Base-by-base conservation (phyloP, 108 stramenopile genomes). In the Nitzschia inconspicua region DNA sequence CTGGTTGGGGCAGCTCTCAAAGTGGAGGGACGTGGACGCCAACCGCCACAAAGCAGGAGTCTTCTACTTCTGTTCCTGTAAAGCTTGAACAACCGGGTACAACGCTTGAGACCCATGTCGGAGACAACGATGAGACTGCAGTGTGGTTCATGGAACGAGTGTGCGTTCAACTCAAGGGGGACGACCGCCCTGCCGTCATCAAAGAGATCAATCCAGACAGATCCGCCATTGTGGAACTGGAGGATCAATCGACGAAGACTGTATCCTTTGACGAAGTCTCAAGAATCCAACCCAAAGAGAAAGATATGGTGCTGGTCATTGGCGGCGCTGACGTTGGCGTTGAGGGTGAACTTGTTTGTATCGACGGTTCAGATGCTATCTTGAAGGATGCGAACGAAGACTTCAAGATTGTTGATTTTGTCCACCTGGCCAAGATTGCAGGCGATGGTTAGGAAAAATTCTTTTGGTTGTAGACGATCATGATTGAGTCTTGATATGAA, bases 91-190 rank as follows among this genome's bases (percentile, higher is more conserved):
- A 68, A 37, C 56, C 60, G 30, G 62, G 29, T 3, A 59, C 31
- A 18, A 66, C 55, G 4, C 50, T 72, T 44, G 77, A 73, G 46
- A 76, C 64, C 25, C 69, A 85, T 37, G 78, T 56, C 37, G 82
- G 70, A 10, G 80, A 68, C 55, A 75, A 66, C 23, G 82, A 84
- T 34, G 84, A 90, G 56, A 81, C 86, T 28, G 78, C 85, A 13
- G 86, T 86, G 44, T 95, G 94, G 94, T 95, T 90, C 52, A 92
- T 95, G 88, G 94, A 95, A 57, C 80, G 91, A 30, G 94, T 95
- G 23, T 92, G 84, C 69, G 83, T 95, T 29, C 77, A 84, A 57
- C 43, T 86, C 34, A 89, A 89, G 54, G 48, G 60, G 42, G 68
- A 72, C 47, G 77, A 75, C 41, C 57, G 65, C 6, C 51, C 69